Conservation (phyloP, 1,284 basidiomycete genomes). For the Moniliophthora roreri region DNA sequence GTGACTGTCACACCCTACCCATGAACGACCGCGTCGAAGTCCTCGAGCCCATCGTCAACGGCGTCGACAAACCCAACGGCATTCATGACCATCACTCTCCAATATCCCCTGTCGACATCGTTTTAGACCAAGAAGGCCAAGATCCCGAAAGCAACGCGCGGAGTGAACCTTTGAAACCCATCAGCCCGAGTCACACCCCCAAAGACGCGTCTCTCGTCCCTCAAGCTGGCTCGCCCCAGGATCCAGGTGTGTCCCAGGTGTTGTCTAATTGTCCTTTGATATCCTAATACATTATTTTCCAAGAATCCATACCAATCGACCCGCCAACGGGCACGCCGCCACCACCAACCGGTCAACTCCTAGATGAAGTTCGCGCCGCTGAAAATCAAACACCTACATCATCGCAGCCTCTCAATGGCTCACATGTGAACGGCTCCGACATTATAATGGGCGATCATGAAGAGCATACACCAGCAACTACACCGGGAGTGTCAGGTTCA, state of each 20-base stretch:
- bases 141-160: constrained; percentile 66
- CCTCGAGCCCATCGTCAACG: constrained; percentile 30
- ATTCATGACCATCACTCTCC: constrained; percentile 36
- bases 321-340: constrained; percentile 46
- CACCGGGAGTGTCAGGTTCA: constrained; percentile 37
- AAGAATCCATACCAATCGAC: constrained; percentile 46
- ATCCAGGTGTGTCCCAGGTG: constrained; percentile 50
- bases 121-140: constrained; percentile 58
- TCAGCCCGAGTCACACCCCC: constrained; percentile 28
- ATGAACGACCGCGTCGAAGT: constrained; percentile 49
- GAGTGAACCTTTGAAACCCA: constrained; percentile 53
- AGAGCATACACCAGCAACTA: constrained; percentile 36
- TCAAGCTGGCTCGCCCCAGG: constrained; percentile 41
- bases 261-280: constrained; percentile 18
- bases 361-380: constrained; percentile 54
- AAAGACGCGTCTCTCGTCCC: constrained; percentile 41
- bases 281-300: constrained; percentile 20
- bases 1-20: constrained; percentile 35
- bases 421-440: constrained; percentile 32
- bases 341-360: constrained; percentile 43
- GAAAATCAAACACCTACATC: constrained; percentile 29
- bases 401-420: constrained; percentile 10
- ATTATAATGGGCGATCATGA: constrained; percentile 51
- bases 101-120: constrained; percentile 59
- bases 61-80: constrained; percentile 35